These are phyloP conservation scores for Solanum corneliomulleri DNA, from an alignment of 257 asterid genomes.

Conservation along the genomic window DNA sequence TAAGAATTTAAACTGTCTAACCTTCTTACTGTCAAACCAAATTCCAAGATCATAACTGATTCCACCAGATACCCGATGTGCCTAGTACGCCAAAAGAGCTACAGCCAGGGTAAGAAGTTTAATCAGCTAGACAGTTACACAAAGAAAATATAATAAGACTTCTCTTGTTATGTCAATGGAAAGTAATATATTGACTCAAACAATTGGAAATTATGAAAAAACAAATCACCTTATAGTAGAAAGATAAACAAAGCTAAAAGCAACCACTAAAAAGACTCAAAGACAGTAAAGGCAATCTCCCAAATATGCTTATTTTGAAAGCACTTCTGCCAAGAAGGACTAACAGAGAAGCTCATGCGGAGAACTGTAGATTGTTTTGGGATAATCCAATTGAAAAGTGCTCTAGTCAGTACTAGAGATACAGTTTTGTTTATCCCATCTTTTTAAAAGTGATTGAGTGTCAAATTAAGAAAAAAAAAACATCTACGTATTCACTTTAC, in stretches of 20 bases:
- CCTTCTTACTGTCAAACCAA: constrained; percentile 87
- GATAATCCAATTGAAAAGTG: not conserved
- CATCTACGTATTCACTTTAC: not conserved
- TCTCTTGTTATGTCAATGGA: not conserved
- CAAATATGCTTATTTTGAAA: not conserved
- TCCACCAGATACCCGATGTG: constrained; percentile 86
- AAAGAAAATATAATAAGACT: not conserved
- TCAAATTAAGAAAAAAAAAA: not conserved
- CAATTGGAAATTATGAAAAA: not conserved
- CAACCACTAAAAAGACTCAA: not conserved
- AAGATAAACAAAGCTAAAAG: not conserved
- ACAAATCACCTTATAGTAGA: not conserved
- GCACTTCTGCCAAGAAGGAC: not conserved
- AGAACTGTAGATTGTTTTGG: not conserved
- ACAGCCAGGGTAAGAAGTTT: constrained; percentile 3
- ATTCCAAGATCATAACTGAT: constrained; percentile 81
- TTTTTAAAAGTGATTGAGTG: not conserved
- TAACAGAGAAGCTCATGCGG: not conserved
- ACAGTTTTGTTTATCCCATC: not conserved
- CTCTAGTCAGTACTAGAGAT: not conserved
- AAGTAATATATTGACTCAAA: not conserved
- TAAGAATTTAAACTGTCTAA: constrained; percentile 22
- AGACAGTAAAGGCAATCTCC: not conserved
- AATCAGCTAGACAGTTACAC: not conserved
- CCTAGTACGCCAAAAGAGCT: constrained; percentile 97